Conservation (phyloP, 805 yeast species). For the Metschnikowia drakensbergensis region DNA sequence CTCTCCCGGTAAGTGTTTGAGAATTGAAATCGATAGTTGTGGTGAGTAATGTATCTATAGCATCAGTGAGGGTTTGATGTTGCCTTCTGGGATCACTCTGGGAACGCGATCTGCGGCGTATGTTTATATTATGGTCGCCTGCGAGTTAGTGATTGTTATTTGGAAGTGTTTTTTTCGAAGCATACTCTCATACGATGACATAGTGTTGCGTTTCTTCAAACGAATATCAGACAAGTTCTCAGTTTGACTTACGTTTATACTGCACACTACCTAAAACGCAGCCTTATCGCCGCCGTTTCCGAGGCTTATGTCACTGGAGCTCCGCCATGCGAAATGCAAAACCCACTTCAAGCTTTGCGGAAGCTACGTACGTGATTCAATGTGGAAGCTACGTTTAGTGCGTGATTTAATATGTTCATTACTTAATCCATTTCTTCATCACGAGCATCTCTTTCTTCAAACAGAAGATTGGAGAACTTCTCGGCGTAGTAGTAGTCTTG, state of each 20-base stretch:
- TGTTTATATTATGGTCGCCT: conserved; percentile 42
- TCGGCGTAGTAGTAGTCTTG: conserved; percentile 3
- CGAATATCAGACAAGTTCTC: conserved; percentile 3
- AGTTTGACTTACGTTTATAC: background rate
- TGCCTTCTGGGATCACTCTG: conserved; percentile 20
- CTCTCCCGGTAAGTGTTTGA: conserved; percentile 15
- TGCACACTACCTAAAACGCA: background rate
- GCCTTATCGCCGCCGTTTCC: background rate
- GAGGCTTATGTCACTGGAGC: no score
- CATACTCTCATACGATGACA: conserved; percentile 48
- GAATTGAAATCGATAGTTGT: conserved; percentile 11
- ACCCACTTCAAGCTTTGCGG: no score
- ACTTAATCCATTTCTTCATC: conserved; percentile 1
- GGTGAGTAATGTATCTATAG: conserved; percentile 34
- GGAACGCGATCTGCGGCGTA: conserved; percentile 13
- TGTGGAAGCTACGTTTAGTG: background rate
- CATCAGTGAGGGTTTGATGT: conserved; percentile 30
- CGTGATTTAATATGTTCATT: background rate
- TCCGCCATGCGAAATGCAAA: no score
- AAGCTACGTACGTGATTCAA: no score
- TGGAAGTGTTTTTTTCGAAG: background rate
- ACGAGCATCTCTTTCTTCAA: background rate
- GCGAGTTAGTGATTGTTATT: conserved; percentile 6
- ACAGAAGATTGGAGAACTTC: conserved; percentile 3
- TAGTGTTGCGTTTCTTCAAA: conserved; percentile 7